These are phyloP conservation scores for Candida arabinofermentans DNA, from an alignment of 805 yeast species.

Conservation along the genomic window DNA sequence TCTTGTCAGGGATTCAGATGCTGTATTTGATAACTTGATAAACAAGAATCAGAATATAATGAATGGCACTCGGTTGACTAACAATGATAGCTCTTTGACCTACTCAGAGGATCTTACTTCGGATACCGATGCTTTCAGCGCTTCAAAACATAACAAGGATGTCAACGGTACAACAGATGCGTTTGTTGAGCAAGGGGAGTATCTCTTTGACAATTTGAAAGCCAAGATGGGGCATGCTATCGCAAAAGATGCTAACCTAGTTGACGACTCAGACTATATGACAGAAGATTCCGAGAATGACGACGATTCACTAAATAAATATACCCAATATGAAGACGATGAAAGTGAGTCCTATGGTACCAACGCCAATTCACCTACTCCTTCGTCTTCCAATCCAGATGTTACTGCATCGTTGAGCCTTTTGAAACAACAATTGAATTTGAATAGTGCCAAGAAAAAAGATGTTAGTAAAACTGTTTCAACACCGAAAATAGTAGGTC, in stretches of 20 bases:
- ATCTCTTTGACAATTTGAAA: conserved; percentile 23
- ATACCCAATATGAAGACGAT: not conserved
- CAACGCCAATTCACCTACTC: conserved; percentile 11
- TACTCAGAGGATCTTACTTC: conserved; percentile 27
- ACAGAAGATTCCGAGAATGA: conserved; percentile 7
- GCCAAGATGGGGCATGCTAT: conserved; percentile 13
- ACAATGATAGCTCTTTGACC: conserved; percentile 13
- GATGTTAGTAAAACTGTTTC: conserved; percentile 14
- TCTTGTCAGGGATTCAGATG: conserved; percentile 19
- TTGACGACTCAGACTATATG: conserved; percentile 10
- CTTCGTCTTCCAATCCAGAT: conserved; percentile 11
- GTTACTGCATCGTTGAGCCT: conserved; percentile 19
- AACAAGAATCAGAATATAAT: conserved; percentile 10
- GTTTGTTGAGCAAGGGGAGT: conserved; percentile 22
- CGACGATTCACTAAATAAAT: not conserved
- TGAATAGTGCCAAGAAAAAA: conserved; percentile 7
- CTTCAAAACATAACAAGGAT: conserved; percentile 10
- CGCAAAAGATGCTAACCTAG: conserved; percentile 3
- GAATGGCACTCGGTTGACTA: not conserved
- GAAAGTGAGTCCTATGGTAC: not conserved
- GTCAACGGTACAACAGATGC: conserved; percentile 18
- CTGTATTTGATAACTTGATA: conserved; percentile 14
- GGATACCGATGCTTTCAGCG: conserved; percentile 25
- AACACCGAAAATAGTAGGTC: conserved; percentile 9
- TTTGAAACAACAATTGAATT: conserved; percentile 15